Percentiles rank a stretch among this genome's conserved stretches.
Conservation (phyloP, 2,329 filamentous ascomycete species). For the Bimuria novae-zelandiae region DNA sequence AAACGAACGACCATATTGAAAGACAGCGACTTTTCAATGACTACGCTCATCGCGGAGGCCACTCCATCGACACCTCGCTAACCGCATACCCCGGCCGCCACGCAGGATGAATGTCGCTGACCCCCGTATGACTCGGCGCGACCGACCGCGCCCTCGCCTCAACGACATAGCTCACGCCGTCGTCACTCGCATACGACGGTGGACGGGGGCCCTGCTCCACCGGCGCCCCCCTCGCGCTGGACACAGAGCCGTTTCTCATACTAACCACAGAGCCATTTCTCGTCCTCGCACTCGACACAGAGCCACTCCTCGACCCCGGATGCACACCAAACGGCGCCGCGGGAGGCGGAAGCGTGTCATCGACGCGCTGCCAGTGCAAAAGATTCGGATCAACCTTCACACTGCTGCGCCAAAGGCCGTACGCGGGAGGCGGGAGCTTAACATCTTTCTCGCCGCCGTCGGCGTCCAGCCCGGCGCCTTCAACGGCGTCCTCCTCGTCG, state of each 20-base stretch:
- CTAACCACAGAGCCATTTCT: background rate
- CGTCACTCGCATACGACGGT: constrained; percentile 76
- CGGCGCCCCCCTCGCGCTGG: background rate
- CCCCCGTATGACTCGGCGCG: constrained; percentile 24
- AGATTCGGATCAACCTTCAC: constrained; percentile 81
- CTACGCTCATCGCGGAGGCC: background rate
- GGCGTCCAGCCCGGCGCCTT: constrained; percentile 4
- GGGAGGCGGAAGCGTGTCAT: constrained; percentile 5
- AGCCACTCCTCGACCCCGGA: constrained; percentile 1
- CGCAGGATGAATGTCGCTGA: constrained; percentile 45
- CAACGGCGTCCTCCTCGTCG: constrained; percentile 47
- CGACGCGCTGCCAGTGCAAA: constrained; percentile 75
- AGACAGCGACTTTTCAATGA: too few species aligned
- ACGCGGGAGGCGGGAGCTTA: constrained; percentile 69
- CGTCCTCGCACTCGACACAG: background rate
- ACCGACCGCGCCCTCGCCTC: constrained; percentile 59
- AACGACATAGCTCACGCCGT: constrained; percentile 73
- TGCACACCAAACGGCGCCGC: background rate
- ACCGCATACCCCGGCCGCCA: constrained; percentile 43
- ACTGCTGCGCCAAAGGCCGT: constrained; percentile 82
- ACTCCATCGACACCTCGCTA: constrained; percentile 24
- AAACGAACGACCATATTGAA: background rate
- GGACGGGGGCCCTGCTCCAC: constrained; percentile 55
- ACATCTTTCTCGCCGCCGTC: constrained; percentile 28
- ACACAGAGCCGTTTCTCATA: constrained; percentile 11